These are phyloP conservation scores for Aspergillus aculeatinus DNA, from an alignment of 2,329 filamentous ascomycete species.

Conservation along the genomic window DNA sequence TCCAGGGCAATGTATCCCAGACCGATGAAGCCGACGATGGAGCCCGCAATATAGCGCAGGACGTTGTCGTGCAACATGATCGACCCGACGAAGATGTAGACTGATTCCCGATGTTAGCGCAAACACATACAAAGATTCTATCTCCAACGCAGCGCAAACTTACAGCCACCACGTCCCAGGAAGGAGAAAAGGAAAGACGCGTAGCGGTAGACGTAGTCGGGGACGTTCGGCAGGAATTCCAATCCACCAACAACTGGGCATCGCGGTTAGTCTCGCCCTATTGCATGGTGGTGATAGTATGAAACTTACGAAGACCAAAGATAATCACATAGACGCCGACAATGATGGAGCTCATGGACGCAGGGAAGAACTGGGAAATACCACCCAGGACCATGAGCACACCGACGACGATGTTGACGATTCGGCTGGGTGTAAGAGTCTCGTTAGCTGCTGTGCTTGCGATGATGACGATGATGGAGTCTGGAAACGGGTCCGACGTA, in stretches of 20 bases:
- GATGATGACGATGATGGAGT: not conserved
- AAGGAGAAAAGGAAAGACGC: conserved; percentile 98
- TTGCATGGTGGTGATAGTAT: too few relatives aligned
- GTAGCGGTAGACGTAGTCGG: conserved; percentile 87
- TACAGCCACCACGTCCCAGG: conserved; percentile 90
- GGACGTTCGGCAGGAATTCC: conserved; percentile 82
- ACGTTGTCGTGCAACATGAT: conserved; percentile 70
- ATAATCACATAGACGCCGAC: conserved; percentile 84
- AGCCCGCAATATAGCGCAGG: conserved; percentile 72
- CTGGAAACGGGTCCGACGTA: conserved; percentile 52
- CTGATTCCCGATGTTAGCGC: conserved; percentile 47
- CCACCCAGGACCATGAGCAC: conserved; percentile 86
- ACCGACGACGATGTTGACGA: conserved; percentile 88
- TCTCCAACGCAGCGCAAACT: conserved; percentile 42
- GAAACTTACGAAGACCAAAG: conserved; percentile 74
- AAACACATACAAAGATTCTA: not conserved
- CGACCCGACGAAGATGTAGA: conserved; percentile 93
- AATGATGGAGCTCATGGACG: conserved; percentile 62
- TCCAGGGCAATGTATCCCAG: conserved; percentile 74
- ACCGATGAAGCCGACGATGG: conserved; percentile 74
- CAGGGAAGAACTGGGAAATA: conserved; percentile 50
- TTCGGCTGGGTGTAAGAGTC: conserved; percentile 62
- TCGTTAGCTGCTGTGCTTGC: not conserved
- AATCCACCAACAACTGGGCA: conserved; percentile 65
- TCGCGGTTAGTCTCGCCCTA: not conserved